phyloP scores from a whole-genome alignment of 345 rosid species.

The Microthlaspi erraticum region DNA sequence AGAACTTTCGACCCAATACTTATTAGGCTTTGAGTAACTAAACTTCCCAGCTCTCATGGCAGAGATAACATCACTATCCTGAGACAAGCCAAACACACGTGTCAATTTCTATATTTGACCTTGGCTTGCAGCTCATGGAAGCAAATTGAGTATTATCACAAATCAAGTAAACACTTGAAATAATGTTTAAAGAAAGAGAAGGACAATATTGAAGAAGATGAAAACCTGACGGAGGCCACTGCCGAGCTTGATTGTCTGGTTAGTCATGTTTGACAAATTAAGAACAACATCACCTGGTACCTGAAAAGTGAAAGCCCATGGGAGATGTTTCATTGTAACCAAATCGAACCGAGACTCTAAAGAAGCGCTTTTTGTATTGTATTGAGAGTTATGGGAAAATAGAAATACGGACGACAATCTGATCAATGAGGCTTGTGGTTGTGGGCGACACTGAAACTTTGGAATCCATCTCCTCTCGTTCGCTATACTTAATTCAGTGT shows the following conservation, averaged over 20 bases:
- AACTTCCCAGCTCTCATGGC: constrained; percentile 80
- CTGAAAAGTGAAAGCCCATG: constrained; percentile 46
- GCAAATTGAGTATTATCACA: neutral
- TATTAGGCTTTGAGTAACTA: constrained; percentile 60
- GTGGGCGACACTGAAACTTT: constrained; percentile 43
- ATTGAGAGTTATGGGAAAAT: neutral
- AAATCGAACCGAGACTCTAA: neutral
- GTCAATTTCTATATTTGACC: constrained; percentile 4
- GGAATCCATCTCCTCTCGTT: constrained; percentile 48
- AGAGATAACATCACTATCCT: constrained; percentile 74
- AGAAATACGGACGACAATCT: constrained; percentile 55
- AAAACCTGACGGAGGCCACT: constrained; percentile 88
- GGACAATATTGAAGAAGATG: neutral
- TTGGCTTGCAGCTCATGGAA: neutral
- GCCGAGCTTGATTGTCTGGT: constrained; percentile 85
- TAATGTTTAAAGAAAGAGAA: neutral
- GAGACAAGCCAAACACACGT: constrained; percentile 27
- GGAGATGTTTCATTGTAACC: neutral
- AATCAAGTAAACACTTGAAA: neutral
- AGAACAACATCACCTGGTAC: constrained; percentile 88
- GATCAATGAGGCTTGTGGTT: constrained; percentile 54
- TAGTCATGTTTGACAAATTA: constrained; percentile 70
- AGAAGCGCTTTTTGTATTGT: neutral
- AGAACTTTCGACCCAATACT: constrained; percentile 59
- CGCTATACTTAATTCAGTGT: neutral